Base-by-base conservation (phyloP, 2,329 filamentous ascomycete genomes). In the Scedosporium aurantiacum region DNA sequence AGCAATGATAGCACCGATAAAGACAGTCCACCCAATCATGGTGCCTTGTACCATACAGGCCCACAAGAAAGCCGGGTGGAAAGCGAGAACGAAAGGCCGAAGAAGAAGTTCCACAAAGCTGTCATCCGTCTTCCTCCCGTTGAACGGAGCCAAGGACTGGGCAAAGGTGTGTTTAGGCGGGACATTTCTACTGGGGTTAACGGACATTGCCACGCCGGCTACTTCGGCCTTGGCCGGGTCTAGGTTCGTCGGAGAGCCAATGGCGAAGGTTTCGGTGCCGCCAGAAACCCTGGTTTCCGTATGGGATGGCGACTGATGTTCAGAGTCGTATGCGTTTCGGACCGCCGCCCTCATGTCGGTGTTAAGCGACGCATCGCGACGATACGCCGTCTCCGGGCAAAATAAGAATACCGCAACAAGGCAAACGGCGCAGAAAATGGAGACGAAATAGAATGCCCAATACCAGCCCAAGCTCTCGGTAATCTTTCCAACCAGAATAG, bases 11-110 rank as follows among this genome's bases (percentile, higher is more conserved):
- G 94, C 87, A 62, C 90, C 89, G 65, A 96, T 93, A 69, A 97
- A 90, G 16, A 97, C 90, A 1, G 92, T 96, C 92, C 93, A 97
- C 65, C 92, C 93, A 68, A 97, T 96, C 69, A 96, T 84, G 4
- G 89, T 84, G 16, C 92, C 92, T 78, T 96, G 92, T 58, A 92
- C 90, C 3, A 97, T 78, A 68, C 79, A 80, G 25, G 78, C 80
- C 89, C 91, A 96, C 47, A 95, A 73, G 66, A 97, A 90, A 6
- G 89, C 90, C 0, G 91, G 92, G 70, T 97, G 92, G 5, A 88
- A 72, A 67, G 96, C 87, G 1, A 97, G 81, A 0, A 90, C 90
- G 60, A 97, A 86, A 0, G 92, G 93, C 2, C 92, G 83, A n/a
- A 86, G 68, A 16, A 84, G 68, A 6, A 87, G 75, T 63, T 83